phyloP scores from a whole-genome alignment of 768 basidiomycete genomes.

The Tephrocybe sp. region DNA sequence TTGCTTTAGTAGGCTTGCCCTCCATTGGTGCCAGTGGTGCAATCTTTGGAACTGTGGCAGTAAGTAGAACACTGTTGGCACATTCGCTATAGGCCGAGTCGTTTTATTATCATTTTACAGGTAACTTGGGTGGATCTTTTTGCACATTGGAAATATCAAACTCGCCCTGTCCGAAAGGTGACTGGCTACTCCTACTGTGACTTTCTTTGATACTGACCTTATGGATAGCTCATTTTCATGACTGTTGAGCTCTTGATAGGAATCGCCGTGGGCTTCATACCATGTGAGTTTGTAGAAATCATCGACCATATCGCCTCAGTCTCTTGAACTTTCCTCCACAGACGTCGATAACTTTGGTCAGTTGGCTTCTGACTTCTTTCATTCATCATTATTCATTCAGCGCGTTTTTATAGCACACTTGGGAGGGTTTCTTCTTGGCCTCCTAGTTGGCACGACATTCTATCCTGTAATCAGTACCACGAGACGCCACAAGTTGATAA shows the following conservation, averaged over 20 bases:
- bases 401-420: slow-evolving; percentile 58
- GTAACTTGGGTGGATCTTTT: slow-evolving; percentile 86
- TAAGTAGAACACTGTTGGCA: too few relatives aligned
- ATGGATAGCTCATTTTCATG: slow-evolving; percentile 72
- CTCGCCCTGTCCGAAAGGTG: slow-evolving; percentile 78
- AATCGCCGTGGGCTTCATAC: slow-evolving; percentile 79
- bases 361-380: slow-evolving; percentile 15
- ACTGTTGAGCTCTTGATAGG: slow-evolving; percentile 85
- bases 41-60: slow-evolving; percentile 83
- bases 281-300: slow-evolving; percentile 47
- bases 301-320: background rate
- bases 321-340: slow-evolving; percentile 20
- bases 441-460: slow-evolving; percentile 78
- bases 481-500: slow-evolving; percentile 65
- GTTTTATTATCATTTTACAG: slow-evolving; percentile 28
- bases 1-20: slow-evolving; percentile 82
- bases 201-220: background rate
- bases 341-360: slow-evolving; percentile 89
- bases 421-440: slow-evolving; percentile 82
- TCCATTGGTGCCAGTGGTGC: slow-evolving; percentile 93
- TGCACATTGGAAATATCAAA: slow-evolving; percentile 89
- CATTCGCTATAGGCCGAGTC: too few relatives aligned
- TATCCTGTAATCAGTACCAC: slow-evolving; percentile 88
- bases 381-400: background rate
- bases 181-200: slow-evolving; percentile 8